A percentile compares a stretch with the other conserved stretches of the same genome.
phyloP scores from a whole-genome alignment of 2,329 filamentous ascomycete genomes.

The Fusarium agapanthi region DNA sequence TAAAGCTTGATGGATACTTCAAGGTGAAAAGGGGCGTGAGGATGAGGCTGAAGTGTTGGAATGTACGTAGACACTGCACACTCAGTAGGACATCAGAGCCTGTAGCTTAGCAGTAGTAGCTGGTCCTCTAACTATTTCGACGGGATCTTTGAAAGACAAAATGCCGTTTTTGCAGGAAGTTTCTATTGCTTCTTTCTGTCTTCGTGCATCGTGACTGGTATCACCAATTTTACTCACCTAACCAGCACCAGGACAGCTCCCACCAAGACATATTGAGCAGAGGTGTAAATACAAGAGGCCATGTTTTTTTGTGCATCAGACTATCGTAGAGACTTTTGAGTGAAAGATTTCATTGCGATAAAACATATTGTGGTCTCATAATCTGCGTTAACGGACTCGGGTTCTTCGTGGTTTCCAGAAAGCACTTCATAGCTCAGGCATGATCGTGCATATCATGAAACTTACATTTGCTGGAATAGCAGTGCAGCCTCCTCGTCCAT shows the following conservation, averaged over 20 bases:
- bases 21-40: background rate
- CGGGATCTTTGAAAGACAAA: background rate
- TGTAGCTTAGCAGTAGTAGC: background rate
- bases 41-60: background rate
- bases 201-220: background rate
- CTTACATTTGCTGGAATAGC: rapidly evolving
- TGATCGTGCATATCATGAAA: rapidly evolving
- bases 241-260: rapidly evolving
- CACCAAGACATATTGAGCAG: background rate
- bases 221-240: background rate
- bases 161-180: rapidly evolving
- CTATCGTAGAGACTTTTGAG: background rate
- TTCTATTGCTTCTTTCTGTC: background rate
- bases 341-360: background rate
- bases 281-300: rapidly evolving
- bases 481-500: background rate
- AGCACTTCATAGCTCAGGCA: background rate
- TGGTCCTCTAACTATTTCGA: rapidly evolving
- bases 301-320: rapidly evolving
- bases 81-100: rapidly evolving
- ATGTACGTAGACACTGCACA: background rate
- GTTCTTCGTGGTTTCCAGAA: rapidly evolving
- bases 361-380: background rate
- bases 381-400: rapidly evolving
- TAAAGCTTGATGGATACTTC: background rate